Conservation (phyloP, 2,329 filamentous ascomycete species). For the Penicillium sumatraense region DNA sequence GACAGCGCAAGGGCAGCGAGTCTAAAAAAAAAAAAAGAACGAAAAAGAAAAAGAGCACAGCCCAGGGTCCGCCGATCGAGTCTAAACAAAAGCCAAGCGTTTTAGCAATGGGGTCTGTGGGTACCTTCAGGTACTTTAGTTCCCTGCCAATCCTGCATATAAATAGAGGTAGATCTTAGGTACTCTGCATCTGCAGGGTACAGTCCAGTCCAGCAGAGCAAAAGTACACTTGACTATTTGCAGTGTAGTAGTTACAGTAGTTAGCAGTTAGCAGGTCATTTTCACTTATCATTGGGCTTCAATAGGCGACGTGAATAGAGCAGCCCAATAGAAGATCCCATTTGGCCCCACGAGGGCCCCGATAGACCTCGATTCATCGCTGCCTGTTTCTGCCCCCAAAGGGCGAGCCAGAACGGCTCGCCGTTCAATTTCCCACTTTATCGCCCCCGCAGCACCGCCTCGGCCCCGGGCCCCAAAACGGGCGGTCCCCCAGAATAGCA, state of each 20-base stretch:
- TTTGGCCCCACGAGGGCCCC: neutral
- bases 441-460: too few species aligned
- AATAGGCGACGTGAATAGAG: neutral
- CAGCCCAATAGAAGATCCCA: neutral
- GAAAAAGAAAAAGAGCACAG: slow-evolving; percentile 2
- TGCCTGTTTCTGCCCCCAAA: neutral
- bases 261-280: too few species aligned
- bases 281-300: neutral
- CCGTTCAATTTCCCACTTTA: too few species aligned
- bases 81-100: slow-evolving; percentile 22
- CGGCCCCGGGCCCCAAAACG: too few species aligned
- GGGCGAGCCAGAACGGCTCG: too few species aligned
- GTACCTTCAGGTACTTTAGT: slow-evolving; percentile 10
- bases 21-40: neutral
- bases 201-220: too few species aligned
- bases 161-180: neutral
- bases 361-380: neutral
- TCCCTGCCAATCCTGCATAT: neutral
- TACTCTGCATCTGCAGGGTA: too few species aligned
- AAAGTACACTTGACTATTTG: too few species aligned
- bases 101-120: slow-evolving; percentile 13
- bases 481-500: too few species aligned
- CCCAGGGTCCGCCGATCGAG: slow-evolving; percentile 14
- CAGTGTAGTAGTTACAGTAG: too few species aligned
- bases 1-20: neutral